Evolutionary conservation across 805 yeast species (phyloP), one percentile per base, ranked within the genome.

Genomic region (Sugiyamaella chiloensis): DNA sequence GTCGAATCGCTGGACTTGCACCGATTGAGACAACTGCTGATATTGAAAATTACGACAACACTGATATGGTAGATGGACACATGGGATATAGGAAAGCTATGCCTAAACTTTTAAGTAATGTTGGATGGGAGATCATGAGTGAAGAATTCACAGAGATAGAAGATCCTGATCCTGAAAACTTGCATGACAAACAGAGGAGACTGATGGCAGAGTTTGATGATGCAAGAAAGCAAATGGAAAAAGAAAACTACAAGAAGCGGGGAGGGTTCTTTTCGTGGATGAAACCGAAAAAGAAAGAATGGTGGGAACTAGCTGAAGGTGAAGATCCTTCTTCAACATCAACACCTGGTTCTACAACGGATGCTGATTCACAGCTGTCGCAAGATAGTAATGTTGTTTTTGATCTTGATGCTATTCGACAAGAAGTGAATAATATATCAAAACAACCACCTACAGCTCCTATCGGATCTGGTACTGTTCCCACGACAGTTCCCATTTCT

Each of bases 111-210:
- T 63, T 93, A 54, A 76, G 77, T 52, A 66, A 69, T 43, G 58
- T 87, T 34, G 90, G 86, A 3, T 85, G 95, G 81, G 84, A 86
- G 47, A 88, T 93, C 3, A 63, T 89, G 35, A 79, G 84, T 53
- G 99, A 93, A 50, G 96, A 90, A 63, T 93, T 93, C 62, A 83
- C 86, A 16, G 99, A 93, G 65, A 90, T 93, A 56, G 97, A 90
- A 63, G 97, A 91, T 61, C 95, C 96, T 0, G 96, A 91, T 64
- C 87, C 95, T 2, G 96, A 87, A 56, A 81, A 83, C 58, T 76
- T 80, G 20, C 89, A 89, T 55, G 79, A 91, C 55, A 61, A 69
- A 47, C 95, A 89, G 60, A 73, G 96, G 51, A 81, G 87, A 60
- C 71, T 93, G 58, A 75, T 93, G 9, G 72, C 74, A 48, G 99